phyloP scores from a whole-genome alignment of 441 rosid genomes.

The Theobroma grandiflorum region DNA sequence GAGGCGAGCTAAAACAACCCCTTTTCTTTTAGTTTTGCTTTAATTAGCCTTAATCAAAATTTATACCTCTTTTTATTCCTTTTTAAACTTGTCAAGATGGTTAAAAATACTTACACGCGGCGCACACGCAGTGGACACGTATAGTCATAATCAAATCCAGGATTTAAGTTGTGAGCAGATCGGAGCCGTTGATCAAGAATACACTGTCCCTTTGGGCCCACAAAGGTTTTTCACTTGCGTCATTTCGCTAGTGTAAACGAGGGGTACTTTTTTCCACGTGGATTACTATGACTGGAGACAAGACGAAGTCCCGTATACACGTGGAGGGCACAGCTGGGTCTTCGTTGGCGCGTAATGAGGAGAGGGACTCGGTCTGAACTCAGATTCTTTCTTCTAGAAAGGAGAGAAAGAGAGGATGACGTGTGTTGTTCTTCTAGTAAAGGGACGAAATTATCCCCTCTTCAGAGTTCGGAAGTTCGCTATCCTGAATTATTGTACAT shows the following conservation, averaged over 20 bases:
- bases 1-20: constrained; percentile 18
- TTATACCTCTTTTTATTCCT: background rate
- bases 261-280: constrained; percentile 31
- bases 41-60: background rate
- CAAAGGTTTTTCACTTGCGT: constrained; percentile 3
- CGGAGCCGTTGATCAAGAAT: constrained; percentile 38
- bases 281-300: background rate
- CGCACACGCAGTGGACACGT: constrained; percentile 50
- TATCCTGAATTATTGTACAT: too few relatives aligned
- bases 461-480: background rate
- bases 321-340: constrained; percentile 47
- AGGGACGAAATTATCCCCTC: constrained; percentile 28
- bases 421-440: background rate
- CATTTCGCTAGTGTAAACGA: constrained; percentile 9
- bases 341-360: constrained; percentile 57
- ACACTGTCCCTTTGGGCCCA: background rate
- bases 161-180: background rate
- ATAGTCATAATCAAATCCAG: background rate
- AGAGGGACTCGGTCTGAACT: constrained; percentile 28
- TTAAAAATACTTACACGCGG: background rate
- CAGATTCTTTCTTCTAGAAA: constrained; percentile 30
- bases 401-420: background rate
- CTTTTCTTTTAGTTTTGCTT: constrained; percentile 10
- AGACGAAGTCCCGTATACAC: constrained; percentile 29
- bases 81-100: background rate